Conservation (phyloP, 2,329 filamentous ascomycete genomes). For the Epichloe uncinata region DNA sequence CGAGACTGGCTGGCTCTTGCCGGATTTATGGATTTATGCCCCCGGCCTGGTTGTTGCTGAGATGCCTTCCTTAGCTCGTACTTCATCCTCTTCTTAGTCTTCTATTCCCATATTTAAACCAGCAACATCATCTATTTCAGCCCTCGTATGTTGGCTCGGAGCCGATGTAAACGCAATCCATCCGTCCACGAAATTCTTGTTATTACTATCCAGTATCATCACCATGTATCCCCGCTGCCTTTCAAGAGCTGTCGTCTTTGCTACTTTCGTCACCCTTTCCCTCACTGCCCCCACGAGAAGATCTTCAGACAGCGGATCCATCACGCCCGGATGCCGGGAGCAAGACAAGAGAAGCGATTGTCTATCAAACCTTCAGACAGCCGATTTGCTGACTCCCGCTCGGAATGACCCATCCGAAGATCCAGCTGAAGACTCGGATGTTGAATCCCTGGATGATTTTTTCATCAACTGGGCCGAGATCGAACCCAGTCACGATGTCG, state of each 20-base stretch:
- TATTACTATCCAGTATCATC: background rate
- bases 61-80: too few species aligned
- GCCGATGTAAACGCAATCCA: background rate
- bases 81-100: background rate
- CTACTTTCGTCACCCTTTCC: background rate
- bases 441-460: background rate
- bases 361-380: background rate
- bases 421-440: background rate
- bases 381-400: background rate
- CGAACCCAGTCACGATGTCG: conserved; percentile 19
- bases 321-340: too few species aligned
- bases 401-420: background rate
- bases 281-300: background rate
- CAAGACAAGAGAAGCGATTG: background rate
- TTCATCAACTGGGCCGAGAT: conserved; percentile 17
- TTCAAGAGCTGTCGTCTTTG: background rate
- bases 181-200: background rate
- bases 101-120: background rate
- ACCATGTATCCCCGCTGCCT: background rate
- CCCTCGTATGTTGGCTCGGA: too few species aligned
- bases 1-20: too few species aligned
- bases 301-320: conserved; percentile 13
- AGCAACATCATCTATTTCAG: too few species aligned
- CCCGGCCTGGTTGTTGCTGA: too few species aligned
- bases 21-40: too few species aligned